Evolutionary conservation across 163 green algal species (phyloP), one percentile per base, ranked within the genome.

Genomic region (Scenedesmus sp.): DNA sequence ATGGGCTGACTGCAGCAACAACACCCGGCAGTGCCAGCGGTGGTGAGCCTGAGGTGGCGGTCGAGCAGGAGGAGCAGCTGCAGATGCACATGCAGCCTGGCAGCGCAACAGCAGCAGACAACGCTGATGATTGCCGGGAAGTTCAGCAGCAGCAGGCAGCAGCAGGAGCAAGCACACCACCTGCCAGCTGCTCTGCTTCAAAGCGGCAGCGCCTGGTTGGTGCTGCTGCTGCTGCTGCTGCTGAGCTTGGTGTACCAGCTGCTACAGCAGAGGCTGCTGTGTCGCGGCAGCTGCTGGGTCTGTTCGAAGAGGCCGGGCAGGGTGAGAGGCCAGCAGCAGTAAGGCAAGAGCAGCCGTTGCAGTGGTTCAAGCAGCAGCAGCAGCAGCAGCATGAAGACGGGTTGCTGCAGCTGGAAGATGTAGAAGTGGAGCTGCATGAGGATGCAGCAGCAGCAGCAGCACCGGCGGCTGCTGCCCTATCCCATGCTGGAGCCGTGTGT

Each of bases 221-320:
- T 16, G 34, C 46, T 83, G 64, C 85, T 12, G 34, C 86, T 26
- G 10, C 66, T 59, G n/a, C 5, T 67, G n/a, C 85, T 89, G 34
- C 34, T 59, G n/a, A 54, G 13, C 2, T 52, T 6, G 23, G 15
- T 55, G 60, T 15, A 12, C 3, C 84, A 60, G 84, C 57, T 66
- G 84, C 12, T 67, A 64, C 85, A 84, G 77, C 46, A 84, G 77
- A 84, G 26, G 85, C 62, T 66, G 15, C 54, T 26, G 85, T 84
- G 7, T 60, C 77, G 26, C 8, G 46, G 34, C 77, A 57, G 13
- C 10, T 84, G 77, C 77, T 84, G 34, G 34, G 46, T n/a, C 46
- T 84, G 77, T 84, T 84, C 26, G 77, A 84, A 2, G 34, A 56
- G 34, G 77, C 77, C 1, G 77, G 46, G 34, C 13, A 84, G 59